Evolutionary conservation across 768 basidiomycete species (phyloP).

Genomic region (Termitomyces sp.): DNA sequence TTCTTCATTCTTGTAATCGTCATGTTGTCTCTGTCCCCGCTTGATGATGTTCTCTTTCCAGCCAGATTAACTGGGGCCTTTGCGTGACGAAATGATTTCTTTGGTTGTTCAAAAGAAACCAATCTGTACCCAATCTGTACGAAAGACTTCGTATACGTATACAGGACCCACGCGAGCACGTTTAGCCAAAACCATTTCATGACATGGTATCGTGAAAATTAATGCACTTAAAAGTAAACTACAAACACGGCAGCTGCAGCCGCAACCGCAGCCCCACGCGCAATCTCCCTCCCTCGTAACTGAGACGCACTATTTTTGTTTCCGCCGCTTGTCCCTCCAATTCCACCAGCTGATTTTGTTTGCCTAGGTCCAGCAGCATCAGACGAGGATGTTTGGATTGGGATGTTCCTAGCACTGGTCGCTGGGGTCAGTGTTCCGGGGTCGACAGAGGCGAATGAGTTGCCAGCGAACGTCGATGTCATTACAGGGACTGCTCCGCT

Average conservation of each 20-base stretch:
- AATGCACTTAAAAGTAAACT: conserved; percentile 1
- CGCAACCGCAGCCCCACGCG: not conserved
- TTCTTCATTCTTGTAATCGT: no score
- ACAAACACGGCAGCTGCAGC: conserved; percentile 1
- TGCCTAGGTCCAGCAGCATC: not conserved
- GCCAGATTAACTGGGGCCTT: no score
- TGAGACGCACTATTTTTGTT: not conserved
- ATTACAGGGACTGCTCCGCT: conserved; percentile 3
- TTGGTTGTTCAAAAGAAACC: no score
- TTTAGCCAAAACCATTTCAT: not conserved
- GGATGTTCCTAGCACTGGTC: not conserved
- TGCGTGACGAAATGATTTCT: no score
- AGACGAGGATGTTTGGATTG: not conserved
- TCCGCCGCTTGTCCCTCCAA: not conserved
- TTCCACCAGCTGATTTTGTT: not conserved
- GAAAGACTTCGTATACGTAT: no score
- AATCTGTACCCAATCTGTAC: no score
- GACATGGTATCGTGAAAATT: not conserved
- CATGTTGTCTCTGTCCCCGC: no score
- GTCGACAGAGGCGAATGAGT: not conserved
- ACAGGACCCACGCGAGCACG: no score
- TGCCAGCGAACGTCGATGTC: not conserved
- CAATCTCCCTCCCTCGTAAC: not conserved
- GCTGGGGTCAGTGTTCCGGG: not conserved
- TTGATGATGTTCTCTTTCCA: no score